phyloP scores from a whole-genome alignment of 2,329 filamentous ascomycete genomes.

The Calonectria multiphialidica region DNA sequence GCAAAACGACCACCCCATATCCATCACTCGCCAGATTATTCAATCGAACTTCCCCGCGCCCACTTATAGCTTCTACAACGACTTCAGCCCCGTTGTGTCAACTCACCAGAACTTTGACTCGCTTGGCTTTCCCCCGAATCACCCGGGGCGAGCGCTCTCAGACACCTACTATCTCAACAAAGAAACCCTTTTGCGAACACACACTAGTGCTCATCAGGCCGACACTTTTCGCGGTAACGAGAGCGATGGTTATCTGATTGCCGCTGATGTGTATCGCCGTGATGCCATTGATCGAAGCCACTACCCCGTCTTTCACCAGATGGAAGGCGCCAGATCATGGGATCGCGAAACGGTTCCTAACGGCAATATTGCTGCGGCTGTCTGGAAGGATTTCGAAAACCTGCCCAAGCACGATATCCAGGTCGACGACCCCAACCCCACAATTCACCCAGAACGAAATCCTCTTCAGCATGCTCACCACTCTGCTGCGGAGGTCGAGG shows the following conservation, averaged over 20 bases:
- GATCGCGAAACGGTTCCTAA: conserved; percentile 72
- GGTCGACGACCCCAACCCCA: conserved; percentile 87
- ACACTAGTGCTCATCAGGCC: conserved; percentile 94
- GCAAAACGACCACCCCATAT: conserved; percentile 89
- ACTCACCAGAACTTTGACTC: conserved; percentile 95
- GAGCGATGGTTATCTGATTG: conserved; percentile 87
- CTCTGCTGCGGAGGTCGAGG: conserved; percentile 81
- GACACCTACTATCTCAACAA: conserved; percentile 98
- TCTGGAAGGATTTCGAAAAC: conserved; percentile 77
- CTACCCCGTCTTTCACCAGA: conserved; percentile 98
- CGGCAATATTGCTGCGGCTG: conserved; percentile 71
- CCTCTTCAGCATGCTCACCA: conserved; percentile 83
- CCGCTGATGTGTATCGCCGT: conserved; percentile 93
- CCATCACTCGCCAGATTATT: conserved; percentile 92
- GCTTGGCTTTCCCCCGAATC: conserved; percentile 89
- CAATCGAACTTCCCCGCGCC: conserved; percentile 85
- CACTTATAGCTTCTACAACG: conserved; percentile 81
- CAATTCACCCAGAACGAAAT: conserved; percentile 82
- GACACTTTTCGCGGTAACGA: conserved; percentile 81
- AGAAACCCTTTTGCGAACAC: conserved; percentile 86
- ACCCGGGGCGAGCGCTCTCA: conserved; percentile 86
- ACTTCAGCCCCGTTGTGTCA: conserved; percentile 85
- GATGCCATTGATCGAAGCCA: conserved; percentile 96
- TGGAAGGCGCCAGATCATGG: conserved; percentile 96
- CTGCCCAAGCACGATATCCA: conserved; percentile 81